Base-by-base conservation (phyloP, 352 stramenopile species). In the Pythium grandisporangium region DNA sequence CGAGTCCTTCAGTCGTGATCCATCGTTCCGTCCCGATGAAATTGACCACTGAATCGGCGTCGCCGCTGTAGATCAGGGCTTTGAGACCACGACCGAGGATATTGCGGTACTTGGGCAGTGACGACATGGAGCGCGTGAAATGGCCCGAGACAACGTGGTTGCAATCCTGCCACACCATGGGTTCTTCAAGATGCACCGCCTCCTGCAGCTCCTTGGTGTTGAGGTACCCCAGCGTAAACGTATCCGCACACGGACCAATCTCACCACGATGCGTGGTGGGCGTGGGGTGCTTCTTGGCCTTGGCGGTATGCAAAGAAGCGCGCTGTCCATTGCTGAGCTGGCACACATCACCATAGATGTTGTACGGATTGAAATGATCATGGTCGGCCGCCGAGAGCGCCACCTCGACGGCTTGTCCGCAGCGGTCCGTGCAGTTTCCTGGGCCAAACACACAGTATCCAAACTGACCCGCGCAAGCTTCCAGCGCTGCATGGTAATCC, bases 21-120 rank as follows among this genome's bases (percentile, higher is more conserved):
- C 72, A 86, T 13, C 73, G 70, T 53, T 84, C 62, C 45, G 97
- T 98, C 3, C 73, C 70, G 30, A 86, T 74, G 41, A 86, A 86
- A 48, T 86, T 83, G 14, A 84, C 70, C 30, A 82, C 58, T 13
- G 70, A 83, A 55, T 86, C 73, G 10, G 73, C 66, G 30, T 86
- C 73, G 1, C 73, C 73, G 19, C 60, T 77, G 54, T 86, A 86
- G 43, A 86, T 79, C 16, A 86, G 59, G 19, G 66, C 54, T 14
- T 76, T 57, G 5, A 83, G 55, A 0, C 44, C 56, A 6, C 62
- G 61, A 36, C 52, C 55, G 6, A 86, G 63, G 24, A 83, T 60
- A 32, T 64, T 74, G 7, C 45, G 48, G 51, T 86, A 86, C 45
- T 86, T 83, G 33, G 67, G 59, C 27, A 88, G 47, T 8, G 73